Evolutionary conservation across 192 early-diverging fungal species (phyloP).

Genomic region (Endogone sp.): DNA sequence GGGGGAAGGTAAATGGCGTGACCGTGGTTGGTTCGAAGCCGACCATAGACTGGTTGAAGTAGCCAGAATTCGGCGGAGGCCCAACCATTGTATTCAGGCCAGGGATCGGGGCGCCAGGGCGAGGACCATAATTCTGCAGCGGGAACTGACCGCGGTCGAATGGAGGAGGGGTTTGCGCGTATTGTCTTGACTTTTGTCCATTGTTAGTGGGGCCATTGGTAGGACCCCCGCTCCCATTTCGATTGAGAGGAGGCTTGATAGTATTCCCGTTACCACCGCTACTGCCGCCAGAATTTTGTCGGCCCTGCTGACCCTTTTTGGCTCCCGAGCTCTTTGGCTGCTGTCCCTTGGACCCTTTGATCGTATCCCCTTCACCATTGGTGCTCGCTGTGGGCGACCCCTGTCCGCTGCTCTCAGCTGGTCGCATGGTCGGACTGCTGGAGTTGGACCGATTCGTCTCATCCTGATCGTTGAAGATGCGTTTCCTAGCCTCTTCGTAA

Average conservation of each 20-base stretch:
- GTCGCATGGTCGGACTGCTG: not conserved
- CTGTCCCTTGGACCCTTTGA: not conserved
- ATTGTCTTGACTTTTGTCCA: not conserved
- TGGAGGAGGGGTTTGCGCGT: not conserved
- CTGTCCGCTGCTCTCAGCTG: not conserved
- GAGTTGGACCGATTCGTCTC: not conserved
- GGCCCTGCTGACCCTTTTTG: not conserved
- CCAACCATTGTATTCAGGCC: not conserved
- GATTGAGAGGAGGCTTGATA: not conserved
- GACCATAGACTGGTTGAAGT: not conserved
- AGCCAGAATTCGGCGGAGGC: not conserved
- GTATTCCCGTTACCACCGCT: not conserved
- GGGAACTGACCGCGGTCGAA: not conserved
- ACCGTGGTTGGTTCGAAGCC: not conserved
- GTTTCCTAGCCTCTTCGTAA: conserved; percentile 66
- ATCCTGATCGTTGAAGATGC: conserved; percentile 58
- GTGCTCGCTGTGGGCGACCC: not conserved
- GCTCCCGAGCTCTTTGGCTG: not conserved
- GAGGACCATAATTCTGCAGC: not conserved
- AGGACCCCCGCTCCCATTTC: not conserved
- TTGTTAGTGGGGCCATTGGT: not conserved
- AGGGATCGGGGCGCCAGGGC: not conserved
- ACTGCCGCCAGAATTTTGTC: not conserved
- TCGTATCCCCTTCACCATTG: not conserved
- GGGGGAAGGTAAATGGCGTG: not conserved